A percentile compares a stretch with the other conserved stretches of the same genome.
Conservation (phyloP, 1,284 basidiomycete genomes). For the Macrocybe sp. region DNA sequence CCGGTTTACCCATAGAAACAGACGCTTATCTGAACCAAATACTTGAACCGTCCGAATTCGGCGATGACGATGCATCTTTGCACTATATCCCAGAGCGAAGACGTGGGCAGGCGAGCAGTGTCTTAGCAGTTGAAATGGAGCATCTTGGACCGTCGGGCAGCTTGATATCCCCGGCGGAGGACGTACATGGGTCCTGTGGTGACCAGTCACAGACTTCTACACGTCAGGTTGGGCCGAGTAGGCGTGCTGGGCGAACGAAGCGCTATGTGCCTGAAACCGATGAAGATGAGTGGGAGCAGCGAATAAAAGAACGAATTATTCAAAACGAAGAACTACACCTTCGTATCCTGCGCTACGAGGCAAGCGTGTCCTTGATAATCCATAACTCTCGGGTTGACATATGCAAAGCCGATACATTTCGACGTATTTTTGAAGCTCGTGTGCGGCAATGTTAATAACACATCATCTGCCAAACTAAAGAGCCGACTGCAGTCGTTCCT, state of each 20-base stretch:
- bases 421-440: slow-evolving; percentile 43
- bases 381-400: neutral
- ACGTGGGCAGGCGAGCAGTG: too few species aligned
- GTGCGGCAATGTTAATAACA: slow-evolving; percentile 18
- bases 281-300: slow-evolving; percentile 35
- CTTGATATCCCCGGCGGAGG: too few species aligned
- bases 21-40: neutral
- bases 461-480: slow-evolving; percentile 30
- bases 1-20: neutral
- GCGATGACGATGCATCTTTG: slow-evolving; percentile 28
- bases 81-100: slow-evolving; percentile 28
- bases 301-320: slow-evolving; percentile 39
- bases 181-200: too few species aligned
- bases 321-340: slow-evolving; percentile 42
- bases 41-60: slow-evolving; percentile 4
- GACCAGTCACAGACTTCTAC: too few species aligned
- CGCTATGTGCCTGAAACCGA: slow-evolving; percentile 14
- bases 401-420: slow-evolving; percentile 52
- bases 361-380: slow-evolving; percentile 18
- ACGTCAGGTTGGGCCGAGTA: neutral
- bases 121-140: too few species aligned
- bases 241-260: slow-evolving; percentile 7
- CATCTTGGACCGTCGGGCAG: too few species aligned
- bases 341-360: slow-evolving; percentile 62
- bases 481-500: slow-evolving; percentile 45